Conservation (phyloP, 805 yeast genomes). For the Maudiozyma bulderi region DNA sequence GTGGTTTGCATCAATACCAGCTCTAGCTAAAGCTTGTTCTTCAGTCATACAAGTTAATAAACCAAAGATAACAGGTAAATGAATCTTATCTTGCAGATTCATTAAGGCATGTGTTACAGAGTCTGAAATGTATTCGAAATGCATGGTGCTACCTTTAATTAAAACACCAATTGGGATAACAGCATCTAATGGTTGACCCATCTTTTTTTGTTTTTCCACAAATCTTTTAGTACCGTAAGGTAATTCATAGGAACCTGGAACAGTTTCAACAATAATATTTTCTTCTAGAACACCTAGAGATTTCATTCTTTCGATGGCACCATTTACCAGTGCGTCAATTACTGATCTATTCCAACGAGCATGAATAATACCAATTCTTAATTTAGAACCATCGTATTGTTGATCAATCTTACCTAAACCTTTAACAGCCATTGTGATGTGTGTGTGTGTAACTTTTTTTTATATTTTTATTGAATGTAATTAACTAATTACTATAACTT, state of each 20-base stretch:
- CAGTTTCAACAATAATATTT: slow-evolving; percentile 72
- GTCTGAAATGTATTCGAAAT: slow-evolving; percentile 94
- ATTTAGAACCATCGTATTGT: slow-evolving; percentile 53
- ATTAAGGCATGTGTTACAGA: slow-evolving; percentile 77
- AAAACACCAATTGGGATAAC: slow-evolving; percentile 89
- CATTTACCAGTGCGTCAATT: slow-evolving; percentile 70
- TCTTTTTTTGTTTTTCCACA: slow-evolving; percentile 34
- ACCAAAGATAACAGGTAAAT: slow-evolving; percentile 85
- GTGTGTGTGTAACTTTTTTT: not conserved
- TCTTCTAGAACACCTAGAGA: slow-evolving; percentile 63
- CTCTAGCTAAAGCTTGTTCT: slow-evolving; percentile 87
- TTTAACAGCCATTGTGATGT: slow-evolving; percentile 54
- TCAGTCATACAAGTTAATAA: slow-evolving; percentile 88
- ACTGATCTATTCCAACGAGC: slow-evolving; percentile 89
- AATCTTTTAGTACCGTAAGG: slow-evolving; percentile 68
- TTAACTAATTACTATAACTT: not conserved
- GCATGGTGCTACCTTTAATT: slow-evolving; percentile 96
- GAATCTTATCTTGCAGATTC: slow-evolving; percentile 61
- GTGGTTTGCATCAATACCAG: slow-evolving; percentile 64
- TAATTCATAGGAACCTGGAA: slow-evolving; percentile 92
- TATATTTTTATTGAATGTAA: not conserved
- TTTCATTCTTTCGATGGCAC: slow-evolving; percentile 53
- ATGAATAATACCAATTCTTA: slow-evolving; percentile 79
- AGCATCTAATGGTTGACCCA: slow-evolving; percentile 58
- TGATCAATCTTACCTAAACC: slow-evolving; percentile 73